phyloP scores from a whole-genome alignment of 352 stramenopile species.

The Thalassiosira mediterranea region DNA sequence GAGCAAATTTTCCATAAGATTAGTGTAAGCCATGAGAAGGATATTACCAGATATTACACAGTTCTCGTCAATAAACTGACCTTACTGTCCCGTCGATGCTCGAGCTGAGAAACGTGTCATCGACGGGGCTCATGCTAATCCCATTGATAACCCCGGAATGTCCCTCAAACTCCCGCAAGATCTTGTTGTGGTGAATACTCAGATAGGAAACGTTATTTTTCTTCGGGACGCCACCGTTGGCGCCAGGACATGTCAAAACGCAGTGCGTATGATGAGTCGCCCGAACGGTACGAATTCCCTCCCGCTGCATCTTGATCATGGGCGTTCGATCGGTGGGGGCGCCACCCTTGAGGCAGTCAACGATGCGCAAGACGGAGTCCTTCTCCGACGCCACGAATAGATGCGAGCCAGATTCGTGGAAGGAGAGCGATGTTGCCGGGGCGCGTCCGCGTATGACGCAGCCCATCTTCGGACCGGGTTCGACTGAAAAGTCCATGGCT shows the following conservation, averaged over 20 bases:
- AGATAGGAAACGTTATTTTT: constrained; percentile 64
- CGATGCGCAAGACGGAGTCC: constrained; percentile 61
- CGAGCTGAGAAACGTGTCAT: constrained; percentile 78
- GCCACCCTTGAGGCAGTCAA: constrained; percentile 61
- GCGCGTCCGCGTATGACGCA: constrained; percentile 53
- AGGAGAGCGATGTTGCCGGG: constrained; percentile 56
- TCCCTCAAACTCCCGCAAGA: constrained; percentile 71
- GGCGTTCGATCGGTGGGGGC: constrained; percentile 32
- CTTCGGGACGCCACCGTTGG: constrained; percentile 17
- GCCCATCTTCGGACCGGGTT: constrained; percentile 57
- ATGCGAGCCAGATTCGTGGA: constrained; percentile 68
- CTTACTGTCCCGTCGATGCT: constrained; percentile 65
- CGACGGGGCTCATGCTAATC: constrained; percentile 67
- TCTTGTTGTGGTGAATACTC: constrained; percentile 79
- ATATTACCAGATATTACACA: too few species aligned
- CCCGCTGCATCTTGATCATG: constrained; percentile 59
- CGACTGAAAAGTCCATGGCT: constrained; percentile 70
- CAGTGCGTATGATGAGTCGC: constrained; percentile 69
- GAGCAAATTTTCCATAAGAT: neutral
- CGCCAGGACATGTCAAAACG: constrained; percentile 59
- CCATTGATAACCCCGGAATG: constrained; percentile 60
- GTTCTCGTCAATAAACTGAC: constrained; percentile 33
- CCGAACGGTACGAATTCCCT: constrained; percentile 57
- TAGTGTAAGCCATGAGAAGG: too few species aligned
- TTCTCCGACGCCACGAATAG: constrained; percentile 69